Evolutionary conservation across 805 yeast species (phyloP).

Genomic region (Starmerella apicola): DNA sequence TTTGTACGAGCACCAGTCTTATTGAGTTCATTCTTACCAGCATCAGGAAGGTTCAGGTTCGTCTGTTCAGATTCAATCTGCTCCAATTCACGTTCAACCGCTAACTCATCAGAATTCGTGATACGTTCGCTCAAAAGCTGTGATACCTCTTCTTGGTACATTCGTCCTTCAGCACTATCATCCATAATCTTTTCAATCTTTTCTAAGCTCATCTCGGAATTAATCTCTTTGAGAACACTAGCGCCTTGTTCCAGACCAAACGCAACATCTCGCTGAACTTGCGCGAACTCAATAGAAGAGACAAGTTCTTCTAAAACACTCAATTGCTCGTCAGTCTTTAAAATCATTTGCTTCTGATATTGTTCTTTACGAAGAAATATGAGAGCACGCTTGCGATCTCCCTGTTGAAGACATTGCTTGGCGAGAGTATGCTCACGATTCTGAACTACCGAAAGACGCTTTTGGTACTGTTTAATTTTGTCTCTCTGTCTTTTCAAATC

Average conservation of each 20-base stretch:
- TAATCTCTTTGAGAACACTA: constrained; percentile 57
- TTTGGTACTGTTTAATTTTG: constrained; percentile 60
- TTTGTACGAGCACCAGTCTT: background rate
- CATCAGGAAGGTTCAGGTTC: background rate
- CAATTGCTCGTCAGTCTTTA: constrained; percentile 63
- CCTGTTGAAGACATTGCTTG: constrained; percentile 37
- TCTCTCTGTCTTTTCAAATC: constrained; percentile 85
- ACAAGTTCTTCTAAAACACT: constrained; percentile 65
- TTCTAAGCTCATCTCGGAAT: constrained; percentile 64
- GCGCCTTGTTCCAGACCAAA: constrained; percentile 75
- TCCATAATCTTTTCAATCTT: constrained; percentile 75
- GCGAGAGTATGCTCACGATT: constrained; percentile 53
- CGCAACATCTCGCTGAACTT: constrained; percentile 74
- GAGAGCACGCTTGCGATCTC: constrained; percentile 50
- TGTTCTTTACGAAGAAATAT: constrained; percentile 63
- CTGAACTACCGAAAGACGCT: constrained; percentile 44
- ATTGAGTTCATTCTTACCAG: background rate
- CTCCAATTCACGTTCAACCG: constrained; percentile 21
- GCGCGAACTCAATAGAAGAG: constrained; percentile 61
- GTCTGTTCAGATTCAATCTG: constrained; percentile 10
- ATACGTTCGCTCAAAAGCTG: constrained; percentile 28
- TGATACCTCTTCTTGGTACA: constrained; percentile 50
- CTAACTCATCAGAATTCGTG: constrained; percentile 30
- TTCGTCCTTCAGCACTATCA: constrained; percentile 67
- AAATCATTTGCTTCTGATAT: constrained; percentile 63